A percentile compares a stretch with the other conserved stretches of the same genome.
phyloP scores from a whole-genome alignment of 2,329 filamentous ascomycete genomes.

The Clarireedia monteithiana region DNA sequence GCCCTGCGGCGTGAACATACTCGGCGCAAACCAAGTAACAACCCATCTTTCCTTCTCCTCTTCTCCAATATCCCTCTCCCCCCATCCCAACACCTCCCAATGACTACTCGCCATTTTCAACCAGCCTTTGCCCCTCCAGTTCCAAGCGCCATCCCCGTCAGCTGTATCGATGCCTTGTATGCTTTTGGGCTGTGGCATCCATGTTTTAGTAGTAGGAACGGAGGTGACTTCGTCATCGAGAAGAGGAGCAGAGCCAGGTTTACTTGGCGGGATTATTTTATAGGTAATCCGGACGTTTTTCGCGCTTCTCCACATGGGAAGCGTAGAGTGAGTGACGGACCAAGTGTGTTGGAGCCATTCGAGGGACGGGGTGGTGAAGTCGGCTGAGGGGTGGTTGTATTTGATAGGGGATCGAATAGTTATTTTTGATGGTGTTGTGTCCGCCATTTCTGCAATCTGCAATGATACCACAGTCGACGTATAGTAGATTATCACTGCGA shows the following conservation, averaged over 20 bases:
- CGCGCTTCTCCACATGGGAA: conserved; percentile 72
- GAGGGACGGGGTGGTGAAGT: conserved; percentile 25
- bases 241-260: conserved; percentile 14
- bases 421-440: background rate
- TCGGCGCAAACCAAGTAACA: conserved; percentile 80
- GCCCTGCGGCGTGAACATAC: conserved; percentile 74
- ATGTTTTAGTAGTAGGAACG: conserved; percentile 40
- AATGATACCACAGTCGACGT: background rate
- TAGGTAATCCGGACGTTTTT: conserved; percentile 79
- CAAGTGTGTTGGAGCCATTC: conserved; percentile 60
- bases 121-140: conserved; percentile 73
- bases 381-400: conserved; percentile 9
- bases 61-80: conserved; percentile 36
- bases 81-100: conserved; percentile 78
- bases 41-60: conserved; percentile 50
- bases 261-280: conserved; percentile 37
- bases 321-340: conserved; percentile 68
- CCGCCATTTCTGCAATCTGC: background rate
- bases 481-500: background rate
- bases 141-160: conserved; percentile 43
- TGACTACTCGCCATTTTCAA: conserved; percentile 64
- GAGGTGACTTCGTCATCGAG: conserved; percentile 69
- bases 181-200: conserved; percentile 43
- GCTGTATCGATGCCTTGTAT: conserved; percentile 59
- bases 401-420: conserved; percentile 12